These are phyloP conservation scores for Corrigiola litoralis DNA, from an alignment of 179 eudicot genomes.

Conservation along the genomic window DNA sequence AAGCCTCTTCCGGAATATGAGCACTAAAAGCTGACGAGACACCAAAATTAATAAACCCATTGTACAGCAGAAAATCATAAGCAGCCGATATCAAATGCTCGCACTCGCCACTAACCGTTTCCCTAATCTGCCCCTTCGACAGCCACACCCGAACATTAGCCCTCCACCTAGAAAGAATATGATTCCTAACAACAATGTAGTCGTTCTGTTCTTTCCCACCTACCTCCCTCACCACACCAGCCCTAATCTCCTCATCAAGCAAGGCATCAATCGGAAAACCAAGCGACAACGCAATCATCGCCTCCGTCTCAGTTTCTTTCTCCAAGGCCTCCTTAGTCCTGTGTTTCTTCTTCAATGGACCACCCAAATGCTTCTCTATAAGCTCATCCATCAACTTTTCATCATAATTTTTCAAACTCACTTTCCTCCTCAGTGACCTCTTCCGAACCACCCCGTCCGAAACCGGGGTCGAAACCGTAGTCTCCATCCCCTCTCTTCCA, in stretches of 20 bases:
- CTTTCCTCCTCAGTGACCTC: conserved; percentile 69
- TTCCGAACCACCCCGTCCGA: conserved; percentile 37
- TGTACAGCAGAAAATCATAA: conserved; percentile 74
- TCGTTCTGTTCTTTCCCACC: conserved; percentile 92
- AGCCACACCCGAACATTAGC: conserved; percentile 71
- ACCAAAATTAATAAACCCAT: conserved; percentile 92
- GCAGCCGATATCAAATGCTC: conserved; percentile 72
- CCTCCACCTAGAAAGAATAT: conserved; percentile 88
- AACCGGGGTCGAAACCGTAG: conserved; percentile 39
- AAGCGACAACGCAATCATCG: conserved; percentile 81
- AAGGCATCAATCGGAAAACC: conserved; percentile 89
- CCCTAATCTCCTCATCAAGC: conserved; percentile 80
- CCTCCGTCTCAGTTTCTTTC: conserved; percentile 90
- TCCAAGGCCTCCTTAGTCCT: conserved; percentile 70
- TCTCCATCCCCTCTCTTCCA: conserved; percentile 33
- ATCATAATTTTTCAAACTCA: conserved; percentile 47
- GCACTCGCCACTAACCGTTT: conserved; percentile 74
- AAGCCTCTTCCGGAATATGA: conserved; percentile 58
- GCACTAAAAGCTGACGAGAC: conserved; percentile 57
- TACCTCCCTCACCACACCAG: conserved; percentile 67
- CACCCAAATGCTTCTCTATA: conserved; percentile 67
- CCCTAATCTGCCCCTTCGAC: conserved; percentile 69
- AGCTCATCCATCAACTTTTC: conserved; percentile 85
- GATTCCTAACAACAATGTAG: conserved; percentile 91
- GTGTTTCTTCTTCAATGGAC: conserved; percentile 52